Evolutionary conservation across 495 filamentous ascomycete species (phyloP).

Genomic region (Talaromyces stipitatus): DNA sequence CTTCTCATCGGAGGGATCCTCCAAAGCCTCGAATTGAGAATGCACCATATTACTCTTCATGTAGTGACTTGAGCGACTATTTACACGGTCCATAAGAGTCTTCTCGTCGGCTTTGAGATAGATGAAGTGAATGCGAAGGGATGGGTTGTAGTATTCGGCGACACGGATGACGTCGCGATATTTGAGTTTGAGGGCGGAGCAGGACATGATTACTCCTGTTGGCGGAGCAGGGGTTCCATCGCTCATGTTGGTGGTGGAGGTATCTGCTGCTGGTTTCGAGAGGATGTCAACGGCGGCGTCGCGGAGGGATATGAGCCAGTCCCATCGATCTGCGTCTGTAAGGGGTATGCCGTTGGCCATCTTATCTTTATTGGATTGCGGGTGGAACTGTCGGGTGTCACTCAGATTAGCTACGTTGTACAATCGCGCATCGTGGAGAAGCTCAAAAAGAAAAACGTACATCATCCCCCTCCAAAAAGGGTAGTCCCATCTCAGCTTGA

Average conservation of each 20-base stretch:
- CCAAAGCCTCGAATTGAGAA: conserved; percentile 78
- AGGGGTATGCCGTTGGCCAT: conserved; percentile 83
- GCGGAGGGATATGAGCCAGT: conserved; percentile 89
- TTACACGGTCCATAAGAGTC: conserved; percentile 66
- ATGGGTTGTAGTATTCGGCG: conserved; percentile 68
- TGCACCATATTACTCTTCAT: conserved; percentile 99
- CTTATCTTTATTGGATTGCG: conserved; percentile 79
- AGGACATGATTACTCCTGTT: conserved; percentile 85
- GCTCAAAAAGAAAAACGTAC: conserved; percentile 45
- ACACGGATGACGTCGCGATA: conserved; percentile 96
- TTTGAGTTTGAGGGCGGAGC: conserved; percentile 91
- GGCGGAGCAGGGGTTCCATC: conserved; percentile 22
- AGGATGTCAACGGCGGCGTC: conserved; percentile 65
- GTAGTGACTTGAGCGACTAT: conserved; percentile 71
- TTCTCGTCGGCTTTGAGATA: conserved; percentile 76
- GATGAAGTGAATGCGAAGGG: conserved; percentile 82
- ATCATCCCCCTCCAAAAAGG: conserved; percentile 93
- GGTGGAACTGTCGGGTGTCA: conserved; percentile 65
- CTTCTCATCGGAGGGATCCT: conserved; percentile 73
- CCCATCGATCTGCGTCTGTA: conserved; percentile 95
- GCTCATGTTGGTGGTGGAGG: conserved; percentile 19
- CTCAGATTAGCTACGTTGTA: conserved; percentile 9
- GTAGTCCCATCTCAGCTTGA: conserved; percentile 59
- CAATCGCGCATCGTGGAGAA: neutral
- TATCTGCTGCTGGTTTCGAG: conserved; percentile 37